phyloP scores from a whole-genome alignment of 768 basidiomycete genomes.

The Gymnopilus junonius region DNA sequence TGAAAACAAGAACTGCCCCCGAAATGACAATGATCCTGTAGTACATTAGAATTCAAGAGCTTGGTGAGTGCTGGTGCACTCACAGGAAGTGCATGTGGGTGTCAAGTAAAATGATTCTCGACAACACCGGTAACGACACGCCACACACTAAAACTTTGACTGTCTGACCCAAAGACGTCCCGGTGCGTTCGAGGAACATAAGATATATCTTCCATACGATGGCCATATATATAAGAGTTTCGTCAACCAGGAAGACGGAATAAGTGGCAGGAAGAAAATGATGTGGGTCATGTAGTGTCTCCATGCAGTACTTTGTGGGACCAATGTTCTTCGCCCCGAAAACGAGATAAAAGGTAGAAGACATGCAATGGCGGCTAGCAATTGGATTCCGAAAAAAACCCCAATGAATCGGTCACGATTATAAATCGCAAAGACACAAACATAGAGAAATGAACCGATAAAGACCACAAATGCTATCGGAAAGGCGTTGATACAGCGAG shows the following conservation, averaged over 20 bases:
- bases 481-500: neutral
- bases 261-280: constrained; percentile 6
- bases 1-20: constrained; percentile 6
- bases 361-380: constrained; percentile 11
- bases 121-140: constrained; percentile 13
- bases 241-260: constrained; percentile 1
- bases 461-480: constrained; percentile 1
- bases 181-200: constrained; percentile 1
- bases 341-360: constrained; percentile 7
- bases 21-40: too few species aligned
- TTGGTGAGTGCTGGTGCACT: too few species aligned
- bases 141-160: constrained; percentile 7
- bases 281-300: neutral
- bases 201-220: constrained; percentile 10
- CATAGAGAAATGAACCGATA: constrained; percentile 6
- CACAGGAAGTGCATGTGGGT: constrained; percentile 21
- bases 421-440: constrained; percentile 13
- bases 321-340: constrained; percentile 5
- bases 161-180: neutral
- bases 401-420: neutral
- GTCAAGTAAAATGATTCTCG: constrained; percentile 13
- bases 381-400: constrained; percentile 2
- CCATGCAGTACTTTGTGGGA: constrained; percentile 10
- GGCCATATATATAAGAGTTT: constrained; percentile 10
- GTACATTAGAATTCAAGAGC: too few species aligned